A percentile compares a stretch with the other conserved stretches of the same genome.
These are phyloP conservation scores for Cladobotryum protrusum DNA, from an alignment of 2,329 filamentous ascomycete species.

Conservation along the genomic window DNA sequence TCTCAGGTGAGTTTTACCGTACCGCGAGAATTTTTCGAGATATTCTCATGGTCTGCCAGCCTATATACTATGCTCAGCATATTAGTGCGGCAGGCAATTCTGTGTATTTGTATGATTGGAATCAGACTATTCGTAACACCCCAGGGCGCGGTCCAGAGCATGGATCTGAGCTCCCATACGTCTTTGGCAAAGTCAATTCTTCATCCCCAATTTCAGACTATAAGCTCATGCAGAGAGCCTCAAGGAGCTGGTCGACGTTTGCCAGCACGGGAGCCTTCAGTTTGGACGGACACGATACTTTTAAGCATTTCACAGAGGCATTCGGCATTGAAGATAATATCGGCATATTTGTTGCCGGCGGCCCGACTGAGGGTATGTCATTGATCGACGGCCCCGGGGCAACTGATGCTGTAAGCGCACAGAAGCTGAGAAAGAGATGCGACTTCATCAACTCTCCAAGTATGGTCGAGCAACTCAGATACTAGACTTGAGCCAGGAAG, in stretches of 20 bases:
- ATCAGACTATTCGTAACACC: slow-evolving; percentile 41
- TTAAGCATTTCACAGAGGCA: slow-evolving; percentile 34
- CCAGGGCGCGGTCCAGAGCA: slow-evolving; percentile 42
- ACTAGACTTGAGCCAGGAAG: slow-evolving; percentile 13
- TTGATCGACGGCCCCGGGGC: slow-evolving; percentile 29
- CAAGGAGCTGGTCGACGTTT: slow-evolving; percentile 43
- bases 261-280: slow-evolving; percentile 32
- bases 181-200: slow-evolving; percentile 38
- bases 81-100: slow-evolving; percentile 31
- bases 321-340: slow-evolving; percentile 22
- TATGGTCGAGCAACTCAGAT: slow-evolving; percentile 37
- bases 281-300: slow-evolving; percentile 27
- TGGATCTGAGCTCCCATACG: slow-evolving; percentile 47
- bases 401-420: slow-evolving; percentile 29
- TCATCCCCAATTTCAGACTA: slow-evolving; percentile 29
- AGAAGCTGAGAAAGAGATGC: slow-evolving; percentile 42
- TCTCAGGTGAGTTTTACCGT: slow-evolving; percentile 45
- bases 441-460: slow-evolving; percentile 38
- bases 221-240: slow-evolving; percentile 31
- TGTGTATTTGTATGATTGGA: slow-evolving; percentile 46
- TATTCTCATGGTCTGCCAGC: slow-evolving; percentile 44
- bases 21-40: slow-evolving; percentile 45
- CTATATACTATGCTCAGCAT: slow-evolving; percentile 35
- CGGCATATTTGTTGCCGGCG: slow-evolving; percentile 39
- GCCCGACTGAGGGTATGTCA: slow-evolving; percentile 35